Evolutionary conservation across 192 early-diverging fungal genomes (phyloP).

Genomic region (Linnemannia hyalina): DNA sequence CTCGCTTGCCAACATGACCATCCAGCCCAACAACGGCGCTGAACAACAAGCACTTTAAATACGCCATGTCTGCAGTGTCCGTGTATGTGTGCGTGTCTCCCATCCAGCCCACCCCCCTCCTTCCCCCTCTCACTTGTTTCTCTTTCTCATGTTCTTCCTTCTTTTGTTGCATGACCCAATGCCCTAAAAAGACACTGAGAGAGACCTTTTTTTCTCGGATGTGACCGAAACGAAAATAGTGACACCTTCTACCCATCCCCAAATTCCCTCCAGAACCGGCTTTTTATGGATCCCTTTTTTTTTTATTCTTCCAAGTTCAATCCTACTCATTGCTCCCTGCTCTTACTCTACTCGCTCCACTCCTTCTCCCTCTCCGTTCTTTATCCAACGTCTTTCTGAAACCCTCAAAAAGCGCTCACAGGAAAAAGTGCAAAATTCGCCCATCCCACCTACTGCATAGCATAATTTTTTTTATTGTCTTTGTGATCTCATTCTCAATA

Average conservation of each 20-base stretch:
- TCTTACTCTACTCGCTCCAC: background rate
- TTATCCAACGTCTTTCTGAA: constrained; percentile 1
- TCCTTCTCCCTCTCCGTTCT: background rate
- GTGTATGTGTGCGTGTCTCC: background rate
- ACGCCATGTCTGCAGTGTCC: background rate
- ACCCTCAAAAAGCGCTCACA: background rate
- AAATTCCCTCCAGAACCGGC: background rate
- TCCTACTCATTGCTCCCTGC: background rate
- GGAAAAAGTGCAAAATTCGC: background rate
- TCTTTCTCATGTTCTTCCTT: background rate
- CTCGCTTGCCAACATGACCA: constrained; percentile 37
- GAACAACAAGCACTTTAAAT: constrained; percentile 44
- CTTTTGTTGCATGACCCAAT: background rate
- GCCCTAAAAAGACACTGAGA: background rate
- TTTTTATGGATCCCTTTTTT: background rate
- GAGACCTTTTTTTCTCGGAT: background rate
- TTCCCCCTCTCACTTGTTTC: background rate
- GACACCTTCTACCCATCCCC: background rate
- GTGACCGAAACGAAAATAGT: constrained; percentile 6
- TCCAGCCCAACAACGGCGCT: constrained; percentile 30
- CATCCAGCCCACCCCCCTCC: background rate
- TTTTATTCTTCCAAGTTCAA: background rate
- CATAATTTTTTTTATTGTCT: background rate
- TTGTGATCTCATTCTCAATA: background rate
- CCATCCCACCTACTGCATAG: background rate